Percentiles rank a stretch among this genome's conserved stretches.
Evolutionary conservation across 129 eudicot species (phyloP).

Genomic region (Glebionis coronaria): DNA sequence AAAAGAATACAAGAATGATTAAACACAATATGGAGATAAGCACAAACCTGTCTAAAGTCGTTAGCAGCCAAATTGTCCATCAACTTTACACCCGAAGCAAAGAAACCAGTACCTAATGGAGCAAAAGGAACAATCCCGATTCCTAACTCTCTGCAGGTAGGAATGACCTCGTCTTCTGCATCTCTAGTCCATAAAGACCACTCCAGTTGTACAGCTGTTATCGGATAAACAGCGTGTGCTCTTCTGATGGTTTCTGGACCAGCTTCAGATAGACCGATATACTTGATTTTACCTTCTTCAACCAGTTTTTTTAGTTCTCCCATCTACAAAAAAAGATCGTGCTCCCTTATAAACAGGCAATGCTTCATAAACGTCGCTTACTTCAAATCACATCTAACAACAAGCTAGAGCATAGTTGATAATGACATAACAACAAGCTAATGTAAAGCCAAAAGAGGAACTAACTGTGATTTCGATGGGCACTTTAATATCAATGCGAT

Average conservation of each 20-base stretch:
- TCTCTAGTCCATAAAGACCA: slow-evolving; percentile 69
- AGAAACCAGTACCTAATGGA: slow-evolving; percentile 49
- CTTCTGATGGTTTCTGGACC: slow-evolving; percentile 52
- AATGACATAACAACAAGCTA: no score
- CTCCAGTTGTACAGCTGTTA: slow-evolving; percentile 53
- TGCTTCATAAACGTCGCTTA: no score
- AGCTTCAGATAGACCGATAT: slow-evolving; percentile 59
- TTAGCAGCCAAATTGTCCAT: slow-evolving; percentile 27
- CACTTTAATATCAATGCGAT: slow-evolving; percentile 45
- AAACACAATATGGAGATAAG: no score
- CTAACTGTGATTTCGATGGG: slow-evolving; percentile 59
- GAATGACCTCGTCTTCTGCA: slow-evolving; percentile 47
- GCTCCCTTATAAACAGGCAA: no score
- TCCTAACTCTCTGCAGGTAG: slow-evolving; percentile 63
- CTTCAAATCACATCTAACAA: no score
- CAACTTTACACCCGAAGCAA: slow-evolving; percentile 36
- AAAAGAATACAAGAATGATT: no score
- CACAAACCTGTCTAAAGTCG: slow-evolving; percentile 52
- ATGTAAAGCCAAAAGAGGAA: slow-evolving; percentile 13
- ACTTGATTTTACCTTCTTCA: slow-evolving; percentile 58
- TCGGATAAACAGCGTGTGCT: slow-evolving; percentile 54
- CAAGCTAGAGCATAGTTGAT: no score
- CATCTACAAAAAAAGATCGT: slow-evolving; percentile 26
- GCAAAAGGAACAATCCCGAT: slow-evolving; percentile 60
- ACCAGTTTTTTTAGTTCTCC: slow-evolving; percentile 52